Conservation (phyloP, 228 moss, liverwort and hornwort genomes). For the Sphagnum fallax region DNA sequence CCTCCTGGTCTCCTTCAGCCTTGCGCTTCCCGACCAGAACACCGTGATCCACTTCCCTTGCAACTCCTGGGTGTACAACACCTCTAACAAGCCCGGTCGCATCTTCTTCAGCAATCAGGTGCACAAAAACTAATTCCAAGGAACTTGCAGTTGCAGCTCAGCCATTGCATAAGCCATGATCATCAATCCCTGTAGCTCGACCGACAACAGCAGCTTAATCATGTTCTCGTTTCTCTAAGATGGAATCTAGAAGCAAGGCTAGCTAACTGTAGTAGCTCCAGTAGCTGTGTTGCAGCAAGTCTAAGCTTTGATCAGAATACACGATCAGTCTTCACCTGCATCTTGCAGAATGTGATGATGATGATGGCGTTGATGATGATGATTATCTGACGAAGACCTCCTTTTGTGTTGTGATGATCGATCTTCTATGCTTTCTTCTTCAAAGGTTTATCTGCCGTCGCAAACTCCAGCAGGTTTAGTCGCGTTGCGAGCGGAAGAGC, state of each 20-base stretch:
- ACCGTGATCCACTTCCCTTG: conserved; percentile 41
- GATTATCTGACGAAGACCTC: neutral
- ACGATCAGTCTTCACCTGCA: neutral
- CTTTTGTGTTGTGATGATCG: neutral
- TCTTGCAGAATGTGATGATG: no score
- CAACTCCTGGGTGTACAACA: conserved; percentile 61
- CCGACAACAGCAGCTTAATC: neutral
- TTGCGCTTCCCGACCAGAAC: conserved; percentile 24
- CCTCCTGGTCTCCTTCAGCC: conserved; percentile 47
- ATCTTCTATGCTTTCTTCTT: neutral
- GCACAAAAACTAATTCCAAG: no score
- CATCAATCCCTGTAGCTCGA: no score
- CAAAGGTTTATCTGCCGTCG: conserved; percentile 60
- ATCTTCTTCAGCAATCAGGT: conserved; percentile 84
- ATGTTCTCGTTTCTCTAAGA: no score
- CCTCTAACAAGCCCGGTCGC: conserved; percentile 22
- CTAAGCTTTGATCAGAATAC: no score
- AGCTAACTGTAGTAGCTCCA: no score
- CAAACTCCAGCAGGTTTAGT: conserved; percentile 61
- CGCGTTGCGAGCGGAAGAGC: conserved; percentile 50
- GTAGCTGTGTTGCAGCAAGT: no score
- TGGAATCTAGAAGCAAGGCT: no score
- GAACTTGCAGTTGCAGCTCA: neutral
- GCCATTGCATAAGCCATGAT: no score
- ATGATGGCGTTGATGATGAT: no score